Conservation (phyloP, 208 protist genomes). For the Trypanosomatidae sp. region DNA sequence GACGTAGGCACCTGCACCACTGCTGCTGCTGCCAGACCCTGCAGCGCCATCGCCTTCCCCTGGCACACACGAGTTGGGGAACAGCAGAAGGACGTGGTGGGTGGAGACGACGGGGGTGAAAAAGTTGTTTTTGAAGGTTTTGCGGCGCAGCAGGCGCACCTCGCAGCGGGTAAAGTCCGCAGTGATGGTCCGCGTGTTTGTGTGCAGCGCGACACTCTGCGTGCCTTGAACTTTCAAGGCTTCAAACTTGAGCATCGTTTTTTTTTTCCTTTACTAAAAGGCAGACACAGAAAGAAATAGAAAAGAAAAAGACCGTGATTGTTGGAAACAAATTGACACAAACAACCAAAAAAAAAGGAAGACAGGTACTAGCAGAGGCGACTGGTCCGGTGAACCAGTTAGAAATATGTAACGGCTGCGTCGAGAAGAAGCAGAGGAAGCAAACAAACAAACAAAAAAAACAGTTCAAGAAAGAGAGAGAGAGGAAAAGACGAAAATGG, state of each 20-base stretch:
- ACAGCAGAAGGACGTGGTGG: slow-evolving; percentile 56
- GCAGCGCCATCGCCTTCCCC: not conserved
- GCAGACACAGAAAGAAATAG: not conserved
- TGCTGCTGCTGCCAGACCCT: not conserved
- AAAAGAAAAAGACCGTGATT: too few species aligned
- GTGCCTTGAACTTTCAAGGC: slow-evolving; percentile 11
- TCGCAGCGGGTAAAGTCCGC: slow-evolving; percentile 24
- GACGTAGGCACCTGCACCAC: not conserved
- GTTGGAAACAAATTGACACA: too few species aligned
- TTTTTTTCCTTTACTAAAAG: not conserved
- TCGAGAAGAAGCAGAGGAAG: too few species aligned
- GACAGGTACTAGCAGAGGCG: too few species aligned
- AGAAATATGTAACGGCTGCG: too few species aligned
- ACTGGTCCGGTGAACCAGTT: too few species aligned
- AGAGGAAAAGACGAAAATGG: too few species aligned
- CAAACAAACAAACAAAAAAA: too few species aligned
- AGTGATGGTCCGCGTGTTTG: not conserved
- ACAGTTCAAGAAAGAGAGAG: too few species aligned
- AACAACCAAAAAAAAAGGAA: too few species aligned
- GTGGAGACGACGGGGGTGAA: slow-evolving; percentile 81
- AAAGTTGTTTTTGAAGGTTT: slow-evolving; percentile 66
- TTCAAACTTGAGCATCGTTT: slow-evolving; percentile 19
- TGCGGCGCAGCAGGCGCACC: slow-evolving; percentile 56
- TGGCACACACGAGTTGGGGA: slow-evolving; percentile 38
- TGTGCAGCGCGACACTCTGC: slow-evolving; percentile 20